A percentile compares a stretch with the other conserved stretches of the same genome.
These are phyloP conservation scores for Cladosporium sp. DNA, from an alignment of 2,329 filamentous ascomycete genomes.

Conservation along the genomic window DNA sequence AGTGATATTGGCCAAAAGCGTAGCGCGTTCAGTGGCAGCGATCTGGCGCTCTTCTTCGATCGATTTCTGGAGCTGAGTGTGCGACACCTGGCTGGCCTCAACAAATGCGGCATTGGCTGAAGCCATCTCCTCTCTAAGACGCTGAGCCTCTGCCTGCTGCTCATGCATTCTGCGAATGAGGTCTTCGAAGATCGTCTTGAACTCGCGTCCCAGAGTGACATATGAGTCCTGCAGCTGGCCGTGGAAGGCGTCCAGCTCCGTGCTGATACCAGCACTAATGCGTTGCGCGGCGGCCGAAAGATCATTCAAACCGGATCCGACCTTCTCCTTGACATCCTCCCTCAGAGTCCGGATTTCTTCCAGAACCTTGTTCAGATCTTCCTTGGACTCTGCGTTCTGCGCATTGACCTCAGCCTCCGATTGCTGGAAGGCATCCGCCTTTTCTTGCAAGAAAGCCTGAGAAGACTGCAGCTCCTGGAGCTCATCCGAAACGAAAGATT, in stretches of 20 bases:
- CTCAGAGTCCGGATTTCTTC: slow-evolving; percentile 89
- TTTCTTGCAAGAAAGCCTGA: slow-evolving; percentile 65
- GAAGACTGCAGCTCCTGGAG: slow-evolving; percentile 66
- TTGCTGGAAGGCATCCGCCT: slow-evolving; percentile 62
- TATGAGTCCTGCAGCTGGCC: slow-evolving; percentile 81
- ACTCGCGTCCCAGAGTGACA: slow-evolving; percentile 75
- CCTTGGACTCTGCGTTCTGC: slow-evolving; percentile 65
- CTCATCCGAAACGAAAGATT: slow-evolving; percentile 71
- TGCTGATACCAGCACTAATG: slow-evolving; percentile 84
- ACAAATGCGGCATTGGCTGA: slow-evolving; percentile 65
- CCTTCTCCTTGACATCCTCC: slow-evolving; percentile 79
- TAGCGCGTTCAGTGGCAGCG: slow-evolving; percentile 68
- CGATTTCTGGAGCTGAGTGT: slow-evolving; percentile 62
- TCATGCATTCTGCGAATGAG: slow-evolving; percentile 68
- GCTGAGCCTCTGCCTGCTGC: slow-evolving; percentile 73
- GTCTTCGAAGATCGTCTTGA: slow-evolving; percentile 80
- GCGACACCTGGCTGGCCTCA: slow-evolving; percentile 63
- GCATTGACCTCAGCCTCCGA: slow-evolving; percentile 65
- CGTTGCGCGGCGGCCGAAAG: slow-evolving; percentile 80
- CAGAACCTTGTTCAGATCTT: slow-evolving; percentile 85
- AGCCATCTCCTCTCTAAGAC: slow-evolving; percentile 67
- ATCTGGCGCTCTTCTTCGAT: slow-evolving; percentile 72
- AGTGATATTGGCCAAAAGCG: slow-evolving; percentile 71
- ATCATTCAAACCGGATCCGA: slow-evolving; percentile 78
- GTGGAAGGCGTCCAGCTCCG: slow-evolving; percentile 81